Conservation (phyloP, 257 asterid genomes). For the Lycium ferocissimum region DNA sequence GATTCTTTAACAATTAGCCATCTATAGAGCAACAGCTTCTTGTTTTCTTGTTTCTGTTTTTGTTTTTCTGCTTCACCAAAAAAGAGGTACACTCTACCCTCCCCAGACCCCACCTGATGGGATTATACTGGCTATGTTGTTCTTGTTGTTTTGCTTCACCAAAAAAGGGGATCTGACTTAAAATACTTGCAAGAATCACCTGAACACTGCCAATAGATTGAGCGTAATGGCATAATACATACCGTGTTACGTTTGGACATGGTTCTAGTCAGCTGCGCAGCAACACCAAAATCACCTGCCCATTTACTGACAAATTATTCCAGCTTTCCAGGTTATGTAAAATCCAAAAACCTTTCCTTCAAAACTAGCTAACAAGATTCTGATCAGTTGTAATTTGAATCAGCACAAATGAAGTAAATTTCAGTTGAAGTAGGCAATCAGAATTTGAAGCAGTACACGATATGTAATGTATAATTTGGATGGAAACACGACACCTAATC, state of each 20-base stretch:
- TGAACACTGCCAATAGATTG: not conserved
- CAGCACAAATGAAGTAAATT: not conserved
- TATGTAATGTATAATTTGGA: not conserved
- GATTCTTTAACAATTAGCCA: conserved; percentile 26
- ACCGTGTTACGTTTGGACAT: conserved; percentile 99
- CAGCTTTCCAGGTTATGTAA: conserved; percentile 23
- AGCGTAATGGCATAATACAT: conserved; percentile 30
- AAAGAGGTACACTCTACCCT: not conserved
- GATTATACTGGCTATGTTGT: too few species aligned
- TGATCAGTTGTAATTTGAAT: not conserved
- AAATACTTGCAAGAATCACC: not conserved
- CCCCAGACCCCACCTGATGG: too few species aligned
- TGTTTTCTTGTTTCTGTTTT: conserved; percentile 4
- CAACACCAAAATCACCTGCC: conserved; percentile 99
- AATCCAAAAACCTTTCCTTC: not conserved
- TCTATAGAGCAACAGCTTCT: not conserved
- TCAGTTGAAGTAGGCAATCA: not conserved
- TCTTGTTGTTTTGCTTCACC: conserved; percentile 7
- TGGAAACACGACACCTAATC: not conserved
- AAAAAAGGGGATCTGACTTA: not conserved
- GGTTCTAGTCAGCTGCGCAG: conserved; percentile 98
- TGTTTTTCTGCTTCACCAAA: conserved; percentile 1
- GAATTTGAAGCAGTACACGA: not conserved
- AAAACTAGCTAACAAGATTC: not conserved
- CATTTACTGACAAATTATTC: conserved; percentile 28